Percentiles rank a stretch among this genome's conserved stretches.
These are phyloP conservation scores for Alternaria sp. DNA, from an alignment of 2,329 filamentous ascomycete genomes.

Conservation along the genomic window DNA sequence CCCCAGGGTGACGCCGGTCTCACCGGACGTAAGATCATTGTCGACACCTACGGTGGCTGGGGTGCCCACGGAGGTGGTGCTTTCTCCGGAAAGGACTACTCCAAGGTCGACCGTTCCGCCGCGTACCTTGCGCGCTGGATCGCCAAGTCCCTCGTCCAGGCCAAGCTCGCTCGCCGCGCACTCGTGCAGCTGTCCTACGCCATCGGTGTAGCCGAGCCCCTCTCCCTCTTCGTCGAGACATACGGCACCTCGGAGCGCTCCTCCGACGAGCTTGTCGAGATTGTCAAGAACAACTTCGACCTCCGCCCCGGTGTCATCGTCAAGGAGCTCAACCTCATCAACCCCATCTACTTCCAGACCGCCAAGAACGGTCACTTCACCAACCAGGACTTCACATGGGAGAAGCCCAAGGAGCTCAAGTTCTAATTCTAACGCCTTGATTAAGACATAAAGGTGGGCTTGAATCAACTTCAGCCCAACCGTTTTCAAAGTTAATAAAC, in stretches of 20 bases:
- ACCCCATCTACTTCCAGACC: constrained; percentile 97
- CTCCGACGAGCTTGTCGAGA: constrained; percentile 91
- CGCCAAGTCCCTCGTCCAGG: constrained; percentile 93
- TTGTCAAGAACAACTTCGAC: constrained; percentile 96
- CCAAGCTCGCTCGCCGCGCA: constrained; percentile 86
- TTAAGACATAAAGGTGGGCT: constrained; percentile 39
- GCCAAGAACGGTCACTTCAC: constrained; percentile 99
- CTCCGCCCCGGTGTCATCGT: constrained; percentile 98
- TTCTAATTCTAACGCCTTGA: constrained; percentile 65
- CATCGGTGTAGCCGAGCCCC: constrained; percentile 97
- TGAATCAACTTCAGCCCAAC: constrained; percentile 50
- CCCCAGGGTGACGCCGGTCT: constrained; percentile 98
- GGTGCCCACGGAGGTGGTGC: constrained; percentile 99
- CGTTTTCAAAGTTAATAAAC: neutral
- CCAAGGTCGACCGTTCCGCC: constrained; percentile 98
- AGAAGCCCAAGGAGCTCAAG: constrained; percentile 94
- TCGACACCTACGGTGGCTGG: constrained; percentile 99
- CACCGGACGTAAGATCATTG: constrained; percentile 98
- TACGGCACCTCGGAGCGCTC: constrained; percentile 93
- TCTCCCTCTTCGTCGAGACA: constrained; percentile 96
- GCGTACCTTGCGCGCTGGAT: constrained; percentile 98
- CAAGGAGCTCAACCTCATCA: constrained; percentile 91
- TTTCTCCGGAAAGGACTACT: constrained; percentile 99
- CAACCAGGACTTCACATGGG: constrained; percentile 97
- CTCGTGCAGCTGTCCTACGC: constrained; percentile 99